A percentile compares a stretch with the other conserved stretches of the same genome.
phyloP scores from a whole-genome alignment of 495 filamentous ascomycete genomes.

The Neurospora discreta region DNA sequence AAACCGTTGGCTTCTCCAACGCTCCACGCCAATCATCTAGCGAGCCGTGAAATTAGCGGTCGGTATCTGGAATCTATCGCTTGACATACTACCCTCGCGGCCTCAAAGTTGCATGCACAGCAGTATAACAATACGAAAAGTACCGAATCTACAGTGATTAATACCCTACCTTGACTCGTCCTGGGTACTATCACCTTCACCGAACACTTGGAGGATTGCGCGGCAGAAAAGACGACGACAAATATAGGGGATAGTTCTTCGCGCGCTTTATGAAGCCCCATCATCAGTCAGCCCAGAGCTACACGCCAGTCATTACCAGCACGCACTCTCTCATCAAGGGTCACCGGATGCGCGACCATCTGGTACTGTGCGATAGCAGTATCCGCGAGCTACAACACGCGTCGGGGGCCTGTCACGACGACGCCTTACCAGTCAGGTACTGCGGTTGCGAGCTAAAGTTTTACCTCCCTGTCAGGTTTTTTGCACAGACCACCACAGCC shows the following conservation, averaged over 20 bases:
- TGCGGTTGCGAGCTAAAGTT: no score
- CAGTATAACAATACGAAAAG: neutral
- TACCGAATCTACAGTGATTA: neutral
- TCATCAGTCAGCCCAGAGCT: neutral
- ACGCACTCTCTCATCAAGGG: neutral
- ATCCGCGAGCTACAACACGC: neutral
- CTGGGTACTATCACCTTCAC: neutral
- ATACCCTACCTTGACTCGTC: neutral
- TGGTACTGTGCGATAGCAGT: neutral
- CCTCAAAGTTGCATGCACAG: neutral
- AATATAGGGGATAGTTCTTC: neutral
- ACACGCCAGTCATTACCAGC: neutral
- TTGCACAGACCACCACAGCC: no score
- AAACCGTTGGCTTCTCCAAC: neutral
- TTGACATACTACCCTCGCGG: no score
- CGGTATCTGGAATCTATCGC: neutral
- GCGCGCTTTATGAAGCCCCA: neutral
- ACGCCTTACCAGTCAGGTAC: neutral
- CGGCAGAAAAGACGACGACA: neutral
- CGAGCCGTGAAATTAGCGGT: neutral
- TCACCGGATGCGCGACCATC: neutral
- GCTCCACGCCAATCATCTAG: neutral
- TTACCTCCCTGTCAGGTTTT: no score
- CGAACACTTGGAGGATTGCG: neutral
- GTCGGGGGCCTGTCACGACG: neutral